Base-by-base conservation (phyloP, 208 protist genomes). In the Leptomonas seymouri region DNA sequence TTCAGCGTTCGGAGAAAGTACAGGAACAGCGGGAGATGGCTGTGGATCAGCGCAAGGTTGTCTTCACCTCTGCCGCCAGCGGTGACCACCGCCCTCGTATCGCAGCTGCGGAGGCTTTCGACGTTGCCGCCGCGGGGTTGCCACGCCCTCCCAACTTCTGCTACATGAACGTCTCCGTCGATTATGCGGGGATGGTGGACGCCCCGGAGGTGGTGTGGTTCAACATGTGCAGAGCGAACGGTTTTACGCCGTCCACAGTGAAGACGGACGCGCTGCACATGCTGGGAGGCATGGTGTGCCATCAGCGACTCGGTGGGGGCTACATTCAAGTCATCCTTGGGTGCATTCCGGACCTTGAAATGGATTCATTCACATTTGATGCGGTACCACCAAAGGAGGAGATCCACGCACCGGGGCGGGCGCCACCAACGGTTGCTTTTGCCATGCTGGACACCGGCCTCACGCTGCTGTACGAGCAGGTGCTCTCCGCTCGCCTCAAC, bases 181-280 rank as follows among this genome's bases (percentile, higher is more conserved):
- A 96, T 59, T 93, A 91, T 69, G 76, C 70, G 0, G 82, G 61
- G 2, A 96, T 96, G 91, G 73, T 96, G 25, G 91, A 96, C 66
- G 81, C 88, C 3, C 91, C 88, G 3, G 85, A 91, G 60, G 91
- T 96, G 7, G 74, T 96, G n/a, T 96, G 91, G 89, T 87, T 84
- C 54, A 91, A 91, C 65, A 62, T 96, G 70, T 94, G 88, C 80
- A 80, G 67, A 21, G 78, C 74, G 6, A 94, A 93, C 60, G 79
- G 60, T 14, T 74, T 91, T 3, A 90, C 82, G 0, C 85, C 82
- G 11, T 93, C 91, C 0, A 76, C 84, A 3, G 90, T 93, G 44
- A 81, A 87, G 58, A 66, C 90, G 12, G 75, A 87, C 20, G 56
- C 74, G 23, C 71, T 93, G n/a, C 86, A 93, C 73, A 90, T 96